These are phyloP conservation scores for Trichoderma brevicompactum DNA, from an alignment of 2,329 filamentous ascomycete species.

Conservation along the genomic window DNA sequence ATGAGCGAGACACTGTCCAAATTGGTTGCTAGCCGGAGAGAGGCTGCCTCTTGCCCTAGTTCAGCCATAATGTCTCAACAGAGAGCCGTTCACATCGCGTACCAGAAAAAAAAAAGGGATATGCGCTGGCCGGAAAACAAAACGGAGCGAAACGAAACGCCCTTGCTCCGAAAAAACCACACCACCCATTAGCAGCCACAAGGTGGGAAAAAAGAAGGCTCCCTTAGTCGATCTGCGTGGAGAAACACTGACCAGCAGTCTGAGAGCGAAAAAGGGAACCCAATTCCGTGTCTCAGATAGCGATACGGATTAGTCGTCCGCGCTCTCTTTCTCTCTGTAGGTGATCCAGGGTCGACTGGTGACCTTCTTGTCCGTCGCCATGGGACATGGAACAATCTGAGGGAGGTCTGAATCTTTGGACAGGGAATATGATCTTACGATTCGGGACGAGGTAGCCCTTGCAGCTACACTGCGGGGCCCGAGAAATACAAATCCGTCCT, in stretches of 20 bases:
- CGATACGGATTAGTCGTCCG: neutral
- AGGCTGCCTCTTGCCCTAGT: neutral
- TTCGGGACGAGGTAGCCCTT: neutral
- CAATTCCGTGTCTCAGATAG: neutral
- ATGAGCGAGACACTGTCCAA: neutral
- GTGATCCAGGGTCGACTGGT: neutral
- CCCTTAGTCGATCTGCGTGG: neutral
- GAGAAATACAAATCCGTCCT: neutral
- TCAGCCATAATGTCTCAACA: constrained; percentile 7
- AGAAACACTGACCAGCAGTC: neutral
- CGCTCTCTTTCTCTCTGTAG: neutral
- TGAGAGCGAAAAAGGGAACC: neutral
- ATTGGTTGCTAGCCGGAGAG: neutral
- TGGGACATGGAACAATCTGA: neutral
- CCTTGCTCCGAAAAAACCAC: neutral
- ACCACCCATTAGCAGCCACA: neutral
- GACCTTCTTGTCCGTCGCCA: neutral
- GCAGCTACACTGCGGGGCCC: neutral
- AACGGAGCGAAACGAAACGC: neutral
- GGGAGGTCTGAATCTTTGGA: neutral
- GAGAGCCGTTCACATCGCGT: neutral
- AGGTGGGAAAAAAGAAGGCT: neutral
- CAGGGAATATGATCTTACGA: neutral
- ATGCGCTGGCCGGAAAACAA: neutral
- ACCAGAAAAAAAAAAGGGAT: neutral